phyloP scores from a whole-genome alignment of 345 rosid species.

The Balakata baccata region DNA sequence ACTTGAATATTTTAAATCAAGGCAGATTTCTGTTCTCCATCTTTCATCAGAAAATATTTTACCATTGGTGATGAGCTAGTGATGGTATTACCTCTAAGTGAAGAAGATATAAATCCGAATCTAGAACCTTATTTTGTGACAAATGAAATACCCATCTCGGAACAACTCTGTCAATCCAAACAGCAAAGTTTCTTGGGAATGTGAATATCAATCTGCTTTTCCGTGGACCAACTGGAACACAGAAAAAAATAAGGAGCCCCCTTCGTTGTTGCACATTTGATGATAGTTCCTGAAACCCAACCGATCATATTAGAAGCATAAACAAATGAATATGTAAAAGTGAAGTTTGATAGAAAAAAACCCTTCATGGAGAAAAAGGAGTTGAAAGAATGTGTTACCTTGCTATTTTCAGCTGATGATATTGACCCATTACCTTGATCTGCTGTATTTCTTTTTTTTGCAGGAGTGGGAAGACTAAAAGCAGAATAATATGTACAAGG shows the following conservation, averaged over 20 bases:
- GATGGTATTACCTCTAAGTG: conserved; percentile 63
- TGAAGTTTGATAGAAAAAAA: neutral
- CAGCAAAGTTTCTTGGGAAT: conserved; percentile 71
- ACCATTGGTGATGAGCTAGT: neutral
- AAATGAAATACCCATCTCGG: conserved; percentile 87
- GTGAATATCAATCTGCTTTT: conserved; percentile 72
- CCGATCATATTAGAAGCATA: neutral
- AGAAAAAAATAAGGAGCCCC: conserved; percentile 56
- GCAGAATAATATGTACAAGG: conserved; percentile 62
- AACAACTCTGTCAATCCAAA: conserved; percentile 59
- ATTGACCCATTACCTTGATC: conserved; percentile 48
- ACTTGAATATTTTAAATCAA: neutral
- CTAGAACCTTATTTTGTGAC: conserved; percentile 66
- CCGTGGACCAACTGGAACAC: conserved; percentile 82
- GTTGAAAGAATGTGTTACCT: conserved; percentile 28
- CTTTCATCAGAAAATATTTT: neutral
- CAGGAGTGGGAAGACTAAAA: conserved; percentile 33
- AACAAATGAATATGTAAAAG: neutral
- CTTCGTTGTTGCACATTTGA: conserved; percentile 24
- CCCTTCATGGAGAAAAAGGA: neutral
- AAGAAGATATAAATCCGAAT: conserved; percentile 84
- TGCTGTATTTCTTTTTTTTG: neutral
- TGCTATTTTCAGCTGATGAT: conserved; percentile 30
- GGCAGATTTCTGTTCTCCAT: neutral
- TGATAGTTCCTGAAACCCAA: conserved; percentile 29